Evolutionary conservation across 495 filamentous ascomycete species (phyloP).

Genomic region (Penicilliopsis zonata): DNA sequence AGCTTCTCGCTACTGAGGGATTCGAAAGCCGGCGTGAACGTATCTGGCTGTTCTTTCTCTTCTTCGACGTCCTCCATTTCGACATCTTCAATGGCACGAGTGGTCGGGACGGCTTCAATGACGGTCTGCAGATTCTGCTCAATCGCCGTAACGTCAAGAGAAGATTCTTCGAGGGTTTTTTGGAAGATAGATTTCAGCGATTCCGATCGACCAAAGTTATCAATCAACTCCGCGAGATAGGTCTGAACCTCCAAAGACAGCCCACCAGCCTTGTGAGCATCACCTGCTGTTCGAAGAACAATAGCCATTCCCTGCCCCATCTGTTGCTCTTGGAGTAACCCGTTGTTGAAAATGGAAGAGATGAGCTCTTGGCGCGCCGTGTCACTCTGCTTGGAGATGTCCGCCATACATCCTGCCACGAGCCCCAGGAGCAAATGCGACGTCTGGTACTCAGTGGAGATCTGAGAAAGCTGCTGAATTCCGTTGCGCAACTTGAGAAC

Average conservation of each 20-base stretch:
- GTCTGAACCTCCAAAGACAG: constrained; percentile 41
- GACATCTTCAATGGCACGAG: constrained; percentile 35
- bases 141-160: constrained; percentile 53
- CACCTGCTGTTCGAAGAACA: constrained; percentile 36
- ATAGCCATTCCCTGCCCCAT: constrained; percentile 47
- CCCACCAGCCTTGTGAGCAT: constrained; percentile 20
- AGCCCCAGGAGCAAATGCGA: constrained; percentile 65
- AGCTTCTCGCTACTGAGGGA: constrained; percentile 17
- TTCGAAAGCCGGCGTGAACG: constrained; percentile 25
- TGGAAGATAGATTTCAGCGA: constrained; percentile 46
- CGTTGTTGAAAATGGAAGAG: constrained; percentile 46
- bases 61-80: constrained; percentile 34
- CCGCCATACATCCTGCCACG: constrained; percentile 50
- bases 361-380: constrained; percentile 41
- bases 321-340: constrained; percentile 50
- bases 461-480: constrained; percentile 41
- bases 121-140: constrained; percentile 59
- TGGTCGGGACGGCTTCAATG: constrained; percentile 35
- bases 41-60: constrained; percentile 19
- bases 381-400: constrained; percentile 50
- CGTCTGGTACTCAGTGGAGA: constrained; percentile 52
- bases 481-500: constrained; percentile 53
- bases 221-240: constrained; percentile 49
- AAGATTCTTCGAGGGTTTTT: constrained; percentile 43
- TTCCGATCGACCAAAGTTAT: constrained; percentile 42